Percentiles rank a stretch among this genome's conserved stretches.
These are phyloP conservation scores for Zoysia pacifica DNA, from an alignment of 176 grass and related monocot species.

Conservation along the genomic window DNA sequence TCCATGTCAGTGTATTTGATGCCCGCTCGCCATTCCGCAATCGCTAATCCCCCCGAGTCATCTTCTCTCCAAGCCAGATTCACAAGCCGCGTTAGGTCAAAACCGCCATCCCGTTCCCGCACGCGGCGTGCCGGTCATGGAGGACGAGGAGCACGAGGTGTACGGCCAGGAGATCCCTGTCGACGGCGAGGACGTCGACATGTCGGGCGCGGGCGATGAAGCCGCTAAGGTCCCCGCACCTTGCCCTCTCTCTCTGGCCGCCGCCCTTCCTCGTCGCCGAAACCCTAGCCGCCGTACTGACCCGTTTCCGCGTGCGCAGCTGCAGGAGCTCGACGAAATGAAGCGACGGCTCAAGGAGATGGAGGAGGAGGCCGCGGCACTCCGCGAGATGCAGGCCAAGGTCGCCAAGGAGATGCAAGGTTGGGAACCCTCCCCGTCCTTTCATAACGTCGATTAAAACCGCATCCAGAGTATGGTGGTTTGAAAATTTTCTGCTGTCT, in stretches of 20 bases:
- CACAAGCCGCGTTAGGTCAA: neutral
- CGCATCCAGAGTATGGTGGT: neutral
- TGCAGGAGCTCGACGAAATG: conserved; percentile 85
- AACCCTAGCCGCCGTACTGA: conserved; percentile 46
- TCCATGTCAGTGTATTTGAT: neutral
- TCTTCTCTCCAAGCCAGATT: neutral
- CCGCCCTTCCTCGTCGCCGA: neutral
- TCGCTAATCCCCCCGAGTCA: neutral
- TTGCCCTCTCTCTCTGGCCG: neutral
- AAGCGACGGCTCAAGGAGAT: conserved; percentile 84
- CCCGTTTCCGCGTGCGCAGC: conserved; percentile 5
- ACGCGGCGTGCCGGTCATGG: conserved; percentile 21
- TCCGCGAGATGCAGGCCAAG: conserved; percentile 83
- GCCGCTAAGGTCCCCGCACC: conserved; percentile 40
- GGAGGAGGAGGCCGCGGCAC: conserved; percentile 82
- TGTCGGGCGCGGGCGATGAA: conserved; percentile 43
- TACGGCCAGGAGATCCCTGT: conserved; percentile 70
- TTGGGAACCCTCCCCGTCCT: conserved; percentile 4
- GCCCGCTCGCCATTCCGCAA: neutral
- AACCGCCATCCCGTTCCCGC: neutral
- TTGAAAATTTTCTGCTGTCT: neutral
- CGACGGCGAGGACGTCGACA: conserved; percentile 70
- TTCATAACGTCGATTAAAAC: neutral
- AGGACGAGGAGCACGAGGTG: conserved; percentile 72
- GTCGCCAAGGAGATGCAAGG: conserved; percentile 88